These are phyloP conservation scores for Hymenoscyphus occultus DNA, from an alignment of 2,329 filamentous ascomycete species.

Conservation along the genomic window DNA sequence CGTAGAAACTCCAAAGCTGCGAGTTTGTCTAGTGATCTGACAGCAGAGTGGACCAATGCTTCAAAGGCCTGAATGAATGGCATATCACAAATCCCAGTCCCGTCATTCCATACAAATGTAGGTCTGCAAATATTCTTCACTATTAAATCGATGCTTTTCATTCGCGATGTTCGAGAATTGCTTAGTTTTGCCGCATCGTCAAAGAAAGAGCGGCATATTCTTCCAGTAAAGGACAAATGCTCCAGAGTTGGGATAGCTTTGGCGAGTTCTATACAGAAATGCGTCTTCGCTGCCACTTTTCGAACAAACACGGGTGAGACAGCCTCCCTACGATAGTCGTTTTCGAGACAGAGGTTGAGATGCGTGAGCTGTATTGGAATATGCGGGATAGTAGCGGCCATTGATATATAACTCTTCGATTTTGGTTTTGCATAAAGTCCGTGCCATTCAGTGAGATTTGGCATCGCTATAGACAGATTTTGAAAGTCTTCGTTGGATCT, in stretches of 20 bases:
- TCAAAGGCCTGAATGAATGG: conserved; percentile 72
- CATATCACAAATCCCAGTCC: conserved; percentile 68
- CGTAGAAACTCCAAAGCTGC: conserved; percentile 61
- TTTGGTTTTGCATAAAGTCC: conserved; percentile 65
- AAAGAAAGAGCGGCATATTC: conserved; percentile 69
- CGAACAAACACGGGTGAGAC: conserved; percentile 58
- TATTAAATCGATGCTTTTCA: conserved; percentile 67
- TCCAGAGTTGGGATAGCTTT: conserved; percentile 59
- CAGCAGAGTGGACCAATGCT: conserved; percentile 60
- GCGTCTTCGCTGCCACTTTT: conserved; percentile 55
- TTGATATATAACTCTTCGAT: conserved; percentile 68
- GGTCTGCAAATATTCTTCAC: conserved; percentile 71
- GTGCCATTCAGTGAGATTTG: conserved; percentile 57
- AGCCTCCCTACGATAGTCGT: conserved; percentile 65
- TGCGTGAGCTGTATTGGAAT: conserved; percentile 58
- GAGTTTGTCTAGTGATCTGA: conserved; percentile 58
- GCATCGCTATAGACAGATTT: conserved; percentile 59
- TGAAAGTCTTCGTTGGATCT: conserved; percentile 61
- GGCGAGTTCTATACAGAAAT: conserved; percentile 65
- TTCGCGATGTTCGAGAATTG: conserved; percentile 44
- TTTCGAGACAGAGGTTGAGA: conserved; percentile 67
- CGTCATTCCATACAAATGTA: conserved; percentile 53
- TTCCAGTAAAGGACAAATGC: conserved; percentile 69
- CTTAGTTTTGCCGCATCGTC: conserved; percentile 51
- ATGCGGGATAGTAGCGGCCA: conserved; percentile 59